These are phyloP conservation scores for Russula vinacea DNA, from an alignment of 768 basidiomycete species.

Conservation along the genomic window DNA sequence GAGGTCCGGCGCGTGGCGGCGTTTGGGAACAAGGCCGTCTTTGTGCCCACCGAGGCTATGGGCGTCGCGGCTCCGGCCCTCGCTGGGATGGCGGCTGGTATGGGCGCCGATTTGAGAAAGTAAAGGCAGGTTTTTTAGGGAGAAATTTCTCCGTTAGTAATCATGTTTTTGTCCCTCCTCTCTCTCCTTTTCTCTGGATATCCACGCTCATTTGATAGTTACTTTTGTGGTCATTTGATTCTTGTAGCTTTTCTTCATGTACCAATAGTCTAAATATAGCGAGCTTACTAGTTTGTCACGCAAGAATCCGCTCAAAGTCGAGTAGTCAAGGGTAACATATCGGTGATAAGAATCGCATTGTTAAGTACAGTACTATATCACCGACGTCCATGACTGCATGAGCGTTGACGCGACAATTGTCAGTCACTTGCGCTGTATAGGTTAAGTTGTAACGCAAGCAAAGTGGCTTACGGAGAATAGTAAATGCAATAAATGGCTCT, in stretches of 20 bases:
- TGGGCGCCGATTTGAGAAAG: conserved; percentile 42
- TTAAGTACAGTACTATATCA: background rate
- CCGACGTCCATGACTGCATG: background rate
- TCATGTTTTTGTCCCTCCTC: too few relatives aligned
- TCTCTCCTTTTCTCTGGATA: too few relatives aligned
- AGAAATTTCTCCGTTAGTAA: too few relatives aligned
- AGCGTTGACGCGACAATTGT: too few relatives aligned
- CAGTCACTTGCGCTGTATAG: conserved; percentile 9
- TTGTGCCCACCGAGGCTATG: conserved; percentile 61
- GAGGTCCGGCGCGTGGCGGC: conserved; percentile 62
- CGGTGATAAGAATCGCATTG: background rate
- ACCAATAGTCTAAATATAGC: too few relatives aligned
- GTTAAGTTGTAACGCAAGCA: background rate
- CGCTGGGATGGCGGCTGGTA: conserved; percentile 64
- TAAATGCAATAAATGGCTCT: conserved; percentile 11
- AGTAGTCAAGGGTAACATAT: too few relatives aligned
- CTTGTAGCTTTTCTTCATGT: too few relatives aligned
- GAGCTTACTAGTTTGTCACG: too few relatives aligned
- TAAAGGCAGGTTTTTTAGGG: background rate
- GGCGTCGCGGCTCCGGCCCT: conserved; percentile 58
- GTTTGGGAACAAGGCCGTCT: conserved; percentile 66
- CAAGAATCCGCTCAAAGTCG: too few relatives aligned
- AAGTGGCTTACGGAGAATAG: background rate
- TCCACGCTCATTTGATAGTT: too few relatives aligned
- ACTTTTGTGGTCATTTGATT: too few relatives aligned